phyloP scores from a whole-genome alignment of 129 eudicot genomes.

The Dittrichia graveolens region DNA sequence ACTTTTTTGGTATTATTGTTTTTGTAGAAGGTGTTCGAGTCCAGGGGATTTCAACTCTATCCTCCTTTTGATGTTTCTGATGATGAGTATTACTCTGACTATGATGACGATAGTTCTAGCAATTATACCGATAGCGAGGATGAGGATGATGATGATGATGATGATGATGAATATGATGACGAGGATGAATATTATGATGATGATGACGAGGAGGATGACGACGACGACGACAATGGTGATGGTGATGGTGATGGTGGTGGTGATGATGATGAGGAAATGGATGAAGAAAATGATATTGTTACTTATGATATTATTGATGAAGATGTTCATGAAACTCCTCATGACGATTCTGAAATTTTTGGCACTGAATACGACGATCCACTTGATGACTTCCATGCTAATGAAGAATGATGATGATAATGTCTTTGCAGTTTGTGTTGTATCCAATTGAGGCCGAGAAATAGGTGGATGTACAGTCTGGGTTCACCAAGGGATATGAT shows the following conservation, averaged over 20 bases:
- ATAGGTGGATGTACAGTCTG: slow-evolving; percentile 24
- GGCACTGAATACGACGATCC: slow-evolving; percentile 36
- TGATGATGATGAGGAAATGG: slow-evolving; percentile 6
- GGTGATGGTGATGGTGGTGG: slow-evolving; percentile 3
- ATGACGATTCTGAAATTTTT: slow-evolving; percentile 19
- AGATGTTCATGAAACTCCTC: slow-evolving; percentile 10
- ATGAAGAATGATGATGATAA: slow-evolving; percentile 26
- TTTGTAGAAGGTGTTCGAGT: slow-evolving; percentile 45
- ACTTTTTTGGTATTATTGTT: slow-evolving; percentile 7
- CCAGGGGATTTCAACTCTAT: slow-evolving; percentile 40
- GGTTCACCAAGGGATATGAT: slow-evolving; percentile 54
- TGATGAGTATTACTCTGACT: slow-evolving; percentile 43
- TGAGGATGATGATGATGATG: slow-evolving; percentile 16
- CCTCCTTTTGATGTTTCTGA: slow-evolving; percentile 38
- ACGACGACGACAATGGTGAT: background rate
- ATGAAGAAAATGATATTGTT: slow-evolving; percentile 12
- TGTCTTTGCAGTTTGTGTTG: slow-evolving; percentile 45
- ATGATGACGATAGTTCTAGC: slow-evolving; percentile 31
- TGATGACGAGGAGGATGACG: background rate
- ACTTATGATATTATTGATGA: slow-evolving; percentile 18
- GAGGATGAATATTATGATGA: slow-evolving; percentile 1
- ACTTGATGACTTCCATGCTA: slow-evolving; percentile 31
- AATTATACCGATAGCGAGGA: slow-evolving; percentile 10
- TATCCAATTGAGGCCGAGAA: slow-evolving; percentile 51
- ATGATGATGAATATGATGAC: background rate